Conservation (phyloP, 2,329 filamentous ascomycete genomes). For the Aspergillus uvarum region DNA sequence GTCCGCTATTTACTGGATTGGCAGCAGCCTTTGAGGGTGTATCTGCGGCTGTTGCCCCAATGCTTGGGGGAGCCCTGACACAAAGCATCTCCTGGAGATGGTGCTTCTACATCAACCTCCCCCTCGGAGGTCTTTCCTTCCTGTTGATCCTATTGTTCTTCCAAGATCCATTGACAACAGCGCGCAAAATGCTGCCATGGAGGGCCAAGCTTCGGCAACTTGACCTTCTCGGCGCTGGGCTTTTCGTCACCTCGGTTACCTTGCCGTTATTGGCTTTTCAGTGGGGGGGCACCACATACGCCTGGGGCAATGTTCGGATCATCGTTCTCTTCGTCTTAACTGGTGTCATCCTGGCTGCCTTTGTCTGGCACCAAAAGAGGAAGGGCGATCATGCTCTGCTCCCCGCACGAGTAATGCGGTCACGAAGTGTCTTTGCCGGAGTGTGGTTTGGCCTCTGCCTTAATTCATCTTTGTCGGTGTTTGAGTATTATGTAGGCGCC, state of each 20-base stretch:
- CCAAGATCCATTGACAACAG: too few species aligned
- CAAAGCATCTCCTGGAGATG: constrained; percentile 12
- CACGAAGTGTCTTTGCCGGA: constrained; percentile 6
- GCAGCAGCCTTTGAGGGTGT: not conserved
- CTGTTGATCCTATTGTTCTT: constrained; percentile 44
- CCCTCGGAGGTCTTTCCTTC: constrained; percentile 40
- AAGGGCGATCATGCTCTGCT: constrained; percentile 6
- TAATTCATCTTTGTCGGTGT: not conserved
- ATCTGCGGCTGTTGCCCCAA: not conserved
- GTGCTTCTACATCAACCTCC: constrained; percentile 45
- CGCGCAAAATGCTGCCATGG: too few species aligned
- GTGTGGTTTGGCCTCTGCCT: constrained; percentile 6
- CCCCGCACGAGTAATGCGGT: constrained; percentile 2
- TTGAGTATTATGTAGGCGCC: constrained; percentile 6
- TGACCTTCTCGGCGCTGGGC: too few species aligned
- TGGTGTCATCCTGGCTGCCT: constrained; percentile 26
- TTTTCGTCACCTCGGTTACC: too few species aligned
- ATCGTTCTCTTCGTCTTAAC: too few species aligned
- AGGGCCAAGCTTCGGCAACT: too few species aligned
- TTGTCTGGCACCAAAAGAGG: not conserved
- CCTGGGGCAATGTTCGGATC: too few species aligned
- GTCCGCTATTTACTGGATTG: too few species aligned
- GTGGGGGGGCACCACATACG: too few species aligned
- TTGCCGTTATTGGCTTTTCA: too few species aligned
- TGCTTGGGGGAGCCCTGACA: constrained; percentile 7